Percentiles rank a stretch among this genome's conserved stretches.
phyloP scores from a whole-genome alignment of 2,329 filamentous ascomycete species.

The Colletotrichum lindemuthianum region DNA sequence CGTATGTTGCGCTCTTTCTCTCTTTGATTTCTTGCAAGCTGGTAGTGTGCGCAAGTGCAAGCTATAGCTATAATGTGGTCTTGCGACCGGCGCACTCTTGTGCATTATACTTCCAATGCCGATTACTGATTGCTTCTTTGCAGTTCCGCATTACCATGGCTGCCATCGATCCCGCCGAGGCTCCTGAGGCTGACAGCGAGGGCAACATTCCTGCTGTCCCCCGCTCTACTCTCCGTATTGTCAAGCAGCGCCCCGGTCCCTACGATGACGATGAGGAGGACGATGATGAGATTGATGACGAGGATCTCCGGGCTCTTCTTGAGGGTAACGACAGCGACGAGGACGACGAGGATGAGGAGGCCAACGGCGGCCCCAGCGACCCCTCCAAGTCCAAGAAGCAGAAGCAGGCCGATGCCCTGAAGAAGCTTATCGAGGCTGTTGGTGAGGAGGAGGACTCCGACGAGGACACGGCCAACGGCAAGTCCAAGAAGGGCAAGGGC shows the following conservation, averaged over 20 bases:
- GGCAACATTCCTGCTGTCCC: conserved; percentile 70
- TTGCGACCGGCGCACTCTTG: conserved; percentile 17
- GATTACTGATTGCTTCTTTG: conserved; percentile 42
- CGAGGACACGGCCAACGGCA: conserved; percentile 78
- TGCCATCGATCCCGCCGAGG: conserved; percentile 89
- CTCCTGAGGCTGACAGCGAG: conserved; percentile 72
- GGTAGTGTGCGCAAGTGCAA: neutral
- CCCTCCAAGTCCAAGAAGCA: conserved; percentile 90
- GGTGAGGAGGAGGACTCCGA: conserved; percentile 66
- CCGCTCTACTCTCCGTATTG: conserved; percentile 89
- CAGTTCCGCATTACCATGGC: conserved; percentile 99
- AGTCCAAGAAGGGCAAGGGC: conserved; percentile 70
- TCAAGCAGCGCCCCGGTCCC: conserved; percentile 74
- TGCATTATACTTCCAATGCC: conserved; percentile 4
- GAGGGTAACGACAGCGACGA: conserved; percentile 63
- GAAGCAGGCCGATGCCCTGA: conserved; percentile 78
- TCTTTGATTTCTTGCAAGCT: neutral
- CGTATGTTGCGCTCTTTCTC: conserved; percentile 64
- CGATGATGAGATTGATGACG: conserved; percentile 74
- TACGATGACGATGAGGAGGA: conserved; percentile 64
- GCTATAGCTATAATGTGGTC: neutral
- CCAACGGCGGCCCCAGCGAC: conserved; percentile 91
- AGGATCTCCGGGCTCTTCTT: conserved; percentile 68
- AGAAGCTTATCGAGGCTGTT: conserved; percentile 79
- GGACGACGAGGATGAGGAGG: conserved; percentile 61